phyloP scores from a whole-genome alignment of 2,329 filamentous ascomycete genomes.

The Sarocladium brachiariae region DNA sequence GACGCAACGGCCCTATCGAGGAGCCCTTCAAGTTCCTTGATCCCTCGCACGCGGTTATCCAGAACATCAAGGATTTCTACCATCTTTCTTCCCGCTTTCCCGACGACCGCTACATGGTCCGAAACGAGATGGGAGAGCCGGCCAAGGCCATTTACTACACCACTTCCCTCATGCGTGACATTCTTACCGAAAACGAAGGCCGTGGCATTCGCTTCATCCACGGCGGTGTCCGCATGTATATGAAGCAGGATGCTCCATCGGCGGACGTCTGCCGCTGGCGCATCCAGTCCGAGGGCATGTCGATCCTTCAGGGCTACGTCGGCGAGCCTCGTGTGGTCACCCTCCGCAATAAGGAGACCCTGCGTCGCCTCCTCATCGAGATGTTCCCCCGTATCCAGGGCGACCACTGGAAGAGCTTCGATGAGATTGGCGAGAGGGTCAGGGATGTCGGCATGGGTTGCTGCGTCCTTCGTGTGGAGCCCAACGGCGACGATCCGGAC shows the following conservation, averaged over 20 bases:
- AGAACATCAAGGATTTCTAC: conserved; percentile 78
- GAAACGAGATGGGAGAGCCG: conserved; percentile 81
- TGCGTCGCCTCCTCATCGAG: conserved; percentile 78
- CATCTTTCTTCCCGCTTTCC: conserved; percentile 78
- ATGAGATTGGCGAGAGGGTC: conserved; percentile 82
- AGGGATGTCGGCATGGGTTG: conserved; percentile 81
- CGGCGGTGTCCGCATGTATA: conserved; percentile 97
- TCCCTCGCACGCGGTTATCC: conserved; percentile 66
- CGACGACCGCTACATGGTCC: conserved; percentile 87
- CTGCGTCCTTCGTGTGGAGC: conserved; percentile 79
- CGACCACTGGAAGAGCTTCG: conserved; percentile 66
- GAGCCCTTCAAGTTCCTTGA: conserved; percentile 92
- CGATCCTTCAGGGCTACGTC: conserved; percentile 85
- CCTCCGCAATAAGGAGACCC: conserved; percentile 69
- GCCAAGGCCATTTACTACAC: conserved; percentile 97
- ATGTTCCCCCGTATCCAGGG: conserved; percentile 91
- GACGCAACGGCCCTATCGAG: conserved; percentile 56
- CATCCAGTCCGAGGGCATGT: conserved; percentile 90
- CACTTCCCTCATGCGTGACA: conserved; percentile 73
- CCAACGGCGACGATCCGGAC: conserved; percentile 53
- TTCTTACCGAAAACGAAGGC: conserved; percentile 81
- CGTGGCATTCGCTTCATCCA: conserved; percentile 93
- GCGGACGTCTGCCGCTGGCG: conserved; percentile 87
- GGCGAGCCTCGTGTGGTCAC: conserved; percentile 69
- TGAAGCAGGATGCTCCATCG: conserved; percentile 89